Evolutionary conservation across 108 stramenopile genomes (phyloP).

Genomic region (Cylindrotheca closterium): DNA sequence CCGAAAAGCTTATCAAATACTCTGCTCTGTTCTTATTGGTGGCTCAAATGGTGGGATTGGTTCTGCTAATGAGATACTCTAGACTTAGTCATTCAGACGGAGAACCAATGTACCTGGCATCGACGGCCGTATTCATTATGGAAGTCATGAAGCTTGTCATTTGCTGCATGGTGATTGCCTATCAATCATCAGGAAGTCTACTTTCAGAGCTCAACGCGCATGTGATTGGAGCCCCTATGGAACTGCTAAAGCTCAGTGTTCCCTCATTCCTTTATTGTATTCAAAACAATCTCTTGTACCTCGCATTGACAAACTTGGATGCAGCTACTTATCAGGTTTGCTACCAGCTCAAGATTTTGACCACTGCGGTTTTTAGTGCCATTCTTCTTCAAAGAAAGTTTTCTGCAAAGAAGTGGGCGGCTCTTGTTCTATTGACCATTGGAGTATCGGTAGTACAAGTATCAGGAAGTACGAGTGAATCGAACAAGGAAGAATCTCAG

Average conservation of each 20-base stretch:
- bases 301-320: conserved; percentile 94
- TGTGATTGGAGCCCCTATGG: conserved; percentile 57
- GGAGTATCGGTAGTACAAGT: conserved; percentile 94
- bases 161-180: conserved; percentile 64
- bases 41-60: conserved; percentile 88
- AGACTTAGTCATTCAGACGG: conserved; percentile 53
- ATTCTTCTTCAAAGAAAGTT: conserved; percentile 81
- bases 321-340: conserved; percentile 97
- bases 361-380: conserved; percentile 96
- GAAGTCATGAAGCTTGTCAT: conserved; percentile 77
- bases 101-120: conserved; percentile 74
- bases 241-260: conserved; percentile 92
- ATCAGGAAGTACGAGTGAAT: conserved; percentile 51
- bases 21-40: conserved; percentile 75
- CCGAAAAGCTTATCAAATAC: conserved; percentile 62
- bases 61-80: conserved; percentile 79
- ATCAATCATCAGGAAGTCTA: conserved; percentile 38
- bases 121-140: conserved; percentile 86
- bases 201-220: conserved; percentile 39
- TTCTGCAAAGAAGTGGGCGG: conserved; percentile 74
- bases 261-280: conserved; percentile 95
- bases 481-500: conserved; percentile 31
- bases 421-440: conserved; percentile 84
- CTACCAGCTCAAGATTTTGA: conserved; percentile 98
- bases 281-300: conserved; percentile 98